Evolutionary conservation across 495 filamentous ascomycete genomes (phyloP), one percentile per base, ranked within the genome.

Genomic region (Xylaria intraflava): DNA sequence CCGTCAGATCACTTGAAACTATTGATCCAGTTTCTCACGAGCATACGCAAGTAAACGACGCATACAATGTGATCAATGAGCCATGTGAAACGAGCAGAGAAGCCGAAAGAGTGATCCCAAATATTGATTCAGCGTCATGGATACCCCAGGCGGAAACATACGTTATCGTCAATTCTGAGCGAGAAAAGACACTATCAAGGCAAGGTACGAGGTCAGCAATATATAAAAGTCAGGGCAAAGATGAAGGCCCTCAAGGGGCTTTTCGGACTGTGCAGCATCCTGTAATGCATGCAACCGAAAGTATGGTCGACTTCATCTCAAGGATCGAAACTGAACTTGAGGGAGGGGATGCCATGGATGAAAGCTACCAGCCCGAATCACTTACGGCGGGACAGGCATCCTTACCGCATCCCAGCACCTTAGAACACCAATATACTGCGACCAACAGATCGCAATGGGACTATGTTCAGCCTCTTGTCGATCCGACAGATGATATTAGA

Each of bases 271-370:
- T 35, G 7, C 33, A 33, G 9, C 17, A 33, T n/a, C 44, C 46
- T 26, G 10, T 20, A 31, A 17, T 52, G 17, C 40, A 50, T 17
- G 26, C 12, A 11, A 17, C 41, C 12, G 69, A 73, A 53, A 67
- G 44, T 17, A 67, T 73, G 47, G 58, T 59, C 39, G 63, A 72
- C 7, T 74, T 70, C 43, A 74, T 72, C 46, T 41, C 45, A 35
- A 67, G 70, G 48, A 72, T 72, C 31, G 71, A 72, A 47, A 60
- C 53, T 24, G 69, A 72, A 42, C 47, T 61, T 7, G 52, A 43
- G 17, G 17, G 44, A 49, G 27, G n/a, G 22, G 11, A 19, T 19
- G 26, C 31, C 8, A 1, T 35, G 17, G 27, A 55, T 35, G 52
- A 43, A 30, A 5, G 9, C 10, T 35, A 5, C 29, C 26, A 40